phyloP scores from a whole-genome alignment of 108 stramenopile species.

The Seminavis robusta region DNA sequence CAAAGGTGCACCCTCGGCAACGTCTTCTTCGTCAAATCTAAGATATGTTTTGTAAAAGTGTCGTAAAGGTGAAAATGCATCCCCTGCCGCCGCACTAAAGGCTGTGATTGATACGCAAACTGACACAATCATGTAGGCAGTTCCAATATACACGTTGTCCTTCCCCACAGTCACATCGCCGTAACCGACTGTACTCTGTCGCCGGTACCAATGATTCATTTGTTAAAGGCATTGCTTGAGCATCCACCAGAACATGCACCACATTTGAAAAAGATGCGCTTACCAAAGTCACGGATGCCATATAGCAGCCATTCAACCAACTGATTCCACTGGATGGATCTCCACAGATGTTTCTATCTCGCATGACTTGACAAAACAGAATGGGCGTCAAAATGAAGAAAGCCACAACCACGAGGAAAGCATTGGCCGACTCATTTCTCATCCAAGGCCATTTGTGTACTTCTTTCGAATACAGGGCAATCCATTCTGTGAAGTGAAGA shows the following conservation, averaged over 20 bases:
- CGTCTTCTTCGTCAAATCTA: conserved; percentile 27
- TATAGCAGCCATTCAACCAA: no score
- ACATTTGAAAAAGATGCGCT: no score
- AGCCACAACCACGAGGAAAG: conserved; percentile 11
- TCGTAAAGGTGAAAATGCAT: conserved; percentile 18
- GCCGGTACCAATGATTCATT: no score
- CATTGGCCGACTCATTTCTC: conserved; percentile 1
- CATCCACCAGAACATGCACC: no score
- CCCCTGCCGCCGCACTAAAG: conserved; percentile 24
- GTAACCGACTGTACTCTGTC: conserved; percentile 55
- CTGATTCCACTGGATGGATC: no score
- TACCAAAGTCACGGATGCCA: no score
- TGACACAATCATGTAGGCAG: conserved; percentile 41
- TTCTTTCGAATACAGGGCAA: conserved; percentile 22
- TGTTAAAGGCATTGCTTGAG: no score
- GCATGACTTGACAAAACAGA: conserved; percentile 44
- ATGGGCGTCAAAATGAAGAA: conserved; percentile 37
- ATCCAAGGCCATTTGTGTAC: conserved; percentile 22
- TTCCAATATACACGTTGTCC: conserved; percentile 34
- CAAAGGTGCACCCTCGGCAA: conserved; percentile 23
- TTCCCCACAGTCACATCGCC: conserved; percentile 35
- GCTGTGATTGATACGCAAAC: conserved; percentile 35
- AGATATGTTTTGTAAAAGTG: not conserved
- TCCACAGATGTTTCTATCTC: conserved; percentile 29
- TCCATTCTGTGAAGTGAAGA: conserved; percentile 52